Base-by-base conservation (phyloP, 2,329 filamentous ascomycete species). In the Byssothecium circinans region DNA sequence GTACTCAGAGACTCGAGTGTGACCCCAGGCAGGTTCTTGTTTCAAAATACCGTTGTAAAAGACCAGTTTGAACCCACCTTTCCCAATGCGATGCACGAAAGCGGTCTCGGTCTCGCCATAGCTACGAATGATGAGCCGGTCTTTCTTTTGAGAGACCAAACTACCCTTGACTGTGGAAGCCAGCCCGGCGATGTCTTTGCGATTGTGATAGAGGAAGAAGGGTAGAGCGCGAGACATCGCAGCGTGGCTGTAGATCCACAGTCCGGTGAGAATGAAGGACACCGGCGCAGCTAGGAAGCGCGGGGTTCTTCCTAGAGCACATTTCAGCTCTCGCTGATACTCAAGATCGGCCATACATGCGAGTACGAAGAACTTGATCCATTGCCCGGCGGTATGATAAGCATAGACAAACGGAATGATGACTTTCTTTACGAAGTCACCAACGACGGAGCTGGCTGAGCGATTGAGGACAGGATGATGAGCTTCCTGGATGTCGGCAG, bases 331-430 rank as follows among this genome's bases (percentile, higher is more conserved):
- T 50, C 77, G 67, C 52, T 80, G 74, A 49, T 76, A 78, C 52
- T 81, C 78, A 0, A 76, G 72, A 54, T 81, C 78, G 2, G 78
- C 78, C 52, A 80, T 72, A 17, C 78, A 65, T 10, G 78, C 75
- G 35, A 80, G 71, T 7, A 78, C 64, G 27, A 77, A 64, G 54
- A 80, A 79, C 43, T 80, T 81, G 50, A 76, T 62, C 45, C 70
- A 66, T 2, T 69, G 63, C 1, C 75, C 75, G 1, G 75, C 33
- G 3, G 62, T 63, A 43, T 79, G 74, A 51, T 78, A 79, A 1
- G 72, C 23, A 18, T 69, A 72, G 17, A 67, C 67, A 19, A 75
- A 51, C 0, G 74, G 70, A 8, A 65, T 56, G 38, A 63, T 60
- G 17, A 75, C 42, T 17, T 56, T 57, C 8, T 56, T 56, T 5